phyloP scores from a whole-genome alignment of 306 rosid species.

The Castanea sativa region DNA sequence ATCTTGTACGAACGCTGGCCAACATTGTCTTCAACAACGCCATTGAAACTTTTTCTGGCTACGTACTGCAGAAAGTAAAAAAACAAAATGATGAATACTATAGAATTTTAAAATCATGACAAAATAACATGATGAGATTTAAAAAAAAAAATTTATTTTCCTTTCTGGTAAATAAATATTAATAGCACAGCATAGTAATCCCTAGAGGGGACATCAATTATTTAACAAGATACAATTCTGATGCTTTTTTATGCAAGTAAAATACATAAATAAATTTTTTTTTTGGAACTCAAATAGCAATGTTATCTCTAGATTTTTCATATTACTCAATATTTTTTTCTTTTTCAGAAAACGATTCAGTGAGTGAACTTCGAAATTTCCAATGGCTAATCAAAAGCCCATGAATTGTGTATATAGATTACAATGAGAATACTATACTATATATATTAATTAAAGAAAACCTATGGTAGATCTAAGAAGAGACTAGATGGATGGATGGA shows the following conservation, averaged over 20 bases:
- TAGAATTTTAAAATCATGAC: neutral
- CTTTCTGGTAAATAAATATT: neutral
- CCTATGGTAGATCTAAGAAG: neutral
- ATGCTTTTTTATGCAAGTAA: too few species aligned
- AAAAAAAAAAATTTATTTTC: too few species aligned
- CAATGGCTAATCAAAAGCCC: too few species aligned
- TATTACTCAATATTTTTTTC: too few species aligned
- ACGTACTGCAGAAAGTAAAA: neutral
- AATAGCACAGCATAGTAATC: neutral
- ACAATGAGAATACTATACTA: neutral
- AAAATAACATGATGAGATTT: neutral
- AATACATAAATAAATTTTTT: too few species aligned
- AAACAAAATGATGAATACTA: neutral
- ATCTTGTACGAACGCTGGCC: neutral
- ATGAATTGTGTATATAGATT: too few species aligned
- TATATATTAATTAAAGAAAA: neutral
- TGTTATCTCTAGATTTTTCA: too few species aligned
- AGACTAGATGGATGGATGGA: constrained; percentile 28
- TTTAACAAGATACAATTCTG: too few species aligned
- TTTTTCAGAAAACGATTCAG: too few species aligned
- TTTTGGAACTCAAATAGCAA: too few species aligned
- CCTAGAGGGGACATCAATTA: too few species aligned
- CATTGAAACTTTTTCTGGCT: neutral
- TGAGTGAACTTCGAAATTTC: too few species aligned
- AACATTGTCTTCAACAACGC: neutral